Evolutionary conservation across 371 early-diverging fungal species (phyloP), one percentile per base, ranked within the genome.

Genomic region (Haplosporangium sp.): DNA sequence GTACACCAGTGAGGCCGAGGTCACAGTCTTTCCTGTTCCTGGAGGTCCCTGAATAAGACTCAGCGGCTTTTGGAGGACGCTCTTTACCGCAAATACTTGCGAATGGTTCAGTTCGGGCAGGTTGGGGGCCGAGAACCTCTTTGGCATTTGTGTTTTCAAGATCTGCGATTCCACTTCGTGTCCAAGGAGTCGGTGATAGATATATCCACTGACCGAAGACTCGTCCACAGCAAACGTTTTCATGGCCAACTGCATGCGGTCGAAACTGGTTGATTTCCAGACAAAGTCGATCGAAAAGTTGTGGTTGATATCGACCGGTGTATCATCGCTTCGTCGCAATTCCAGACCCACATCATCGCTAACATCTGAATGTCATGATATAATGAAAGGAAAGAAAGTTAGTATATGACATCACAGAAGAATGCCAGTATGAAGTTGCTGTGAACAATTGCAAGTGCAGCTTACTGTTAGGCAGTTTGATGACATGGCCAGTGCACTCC

Each of bases 1-100:
- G 79, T 99, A 99, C 12, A 99, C 99, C 70, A 99, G 90, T 5
- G 98, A 95, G 5, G 99, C 97, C 0, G 96, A 95, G 0, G 99
- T 98, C 6, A 99, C 96, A 0, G 99, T 99, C 82, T 99, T 99
- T 66, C 99, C 99, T 0, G 99, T 99, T 65, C 99, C 98, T 0
- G 96, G 96, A 18, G 96, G 97, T 21, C 96, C 99, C 55, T 99
- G 99, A 58, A 99, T 99, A 53, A 99, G 84, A 81, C 95, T 95
- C 10, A 99, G 83, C 5, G 97, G 95, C 69, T 94, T 93, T 72
- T 92, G 90, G 18, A 98, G 86, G 14, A 95, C 95, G 52, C 93
- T 89, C 81, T 95, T 96, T 52, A 99, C 95, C 8, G 99, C 99
- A 67, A 89, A 91, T 0, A 95, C 94, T 83, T 99, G 99, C 18